Conservation (phyloP, 2,329 filamentous ascomycete species). For the Fusarium circinatum region DNA sequence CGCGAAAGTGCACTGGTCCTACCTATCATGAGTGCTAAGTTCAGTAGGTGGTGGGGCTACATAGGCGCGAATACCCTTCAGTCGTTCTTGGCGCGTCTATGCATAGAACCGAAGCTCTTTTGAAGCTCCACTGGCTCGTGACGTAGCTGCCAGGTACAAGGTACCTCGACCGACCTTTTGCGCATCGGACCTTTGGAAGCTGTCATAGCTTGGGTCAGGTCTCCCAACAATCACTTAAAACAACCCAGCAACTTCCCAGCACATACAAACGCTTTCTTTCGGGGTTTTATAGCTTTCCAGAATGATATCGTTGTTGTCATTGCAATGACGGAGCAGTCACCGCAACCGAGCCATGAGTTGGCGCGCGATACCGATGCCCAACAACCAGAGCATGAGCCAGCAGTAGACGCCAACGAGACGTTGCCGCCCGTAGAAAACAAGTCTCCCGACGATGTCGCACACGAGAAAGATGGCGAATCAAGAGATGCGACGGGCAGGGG, state of each 20-base stretch:
- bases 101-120: constrained; percentile 20
- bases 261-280: constrained; percentile 14
- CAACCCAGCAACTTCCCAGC: constrained; percentile 20
- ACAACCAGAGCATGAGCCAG: constrained; percentile 29
- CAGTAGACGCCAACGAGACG: constrained; percentile 21
- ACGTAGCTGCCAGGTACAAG: constrained; percentile 47
- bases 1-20: constrained; percentile 23
- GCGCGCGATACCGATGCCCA: constrained; percentile 30
- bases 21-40: constrained; percentile 8
- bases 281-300: constrained; percentile 36
- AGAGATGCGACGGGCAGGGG: constrained; percentile 35
- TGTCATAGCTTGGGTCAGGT: constrained; percentile 38
- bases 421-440: constrained; percentile 7
- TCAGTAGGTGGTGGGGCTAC: constrained; percentile 34
- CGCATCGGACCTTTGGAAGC: constrained; percentile 34
- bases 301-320: constrained; percentile 44
- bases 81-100: constrained; percentile 25
- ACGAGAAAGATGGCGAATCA: constrained; percentile 53
- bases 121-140: constrained; percentile 38
- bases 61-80: constrained; percentile 20
- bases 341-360: constrained; percentile 46
- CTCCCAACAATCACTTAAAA: constrained; percentile 5
- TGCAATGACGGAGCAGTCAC: constrained; percentile 57
- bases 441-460: constrained; percentile 34
- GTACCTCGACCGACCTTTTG: constrained; percentile 24